A percentile compares a stretch with the other conserved stretches of the same genome.
Evolutionary conservation across 768 basidiomycete species (phyloP).

Genomic region (Mycena sanguinolenta): DNA sequence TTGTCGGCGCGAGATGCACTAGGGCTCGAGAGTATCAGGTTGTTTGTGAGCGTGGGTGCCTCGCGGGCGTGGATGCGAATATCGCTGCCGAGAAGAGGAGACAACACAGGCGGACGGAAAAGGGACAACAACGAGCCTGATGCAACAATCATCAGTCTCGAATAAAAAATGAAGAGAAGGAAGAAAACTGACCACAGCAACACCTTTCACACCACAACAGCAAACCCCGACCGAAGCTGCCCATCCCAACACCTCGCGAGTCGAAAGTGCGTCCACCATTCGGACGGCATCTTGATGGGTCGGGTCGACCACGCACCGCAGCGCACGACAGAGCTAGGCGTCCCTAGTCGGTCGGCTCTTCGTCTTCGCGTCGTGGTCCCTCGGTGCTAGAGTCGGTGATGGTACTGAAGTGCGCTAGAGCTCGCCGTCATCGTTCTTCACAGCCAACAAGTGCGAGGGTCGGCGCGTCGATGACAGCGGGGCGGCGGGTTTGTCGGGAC

Average conservation of each 20-base stretch:
- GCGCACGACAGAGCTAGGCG: constrained; percentile 12
- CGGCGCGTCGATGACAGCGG: background rate
- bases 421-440: constrained; percentile 1
- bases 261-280: constrained; percentile 15
- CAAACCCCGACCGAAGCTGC: constrained; percentile 12
- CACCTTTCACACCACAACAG: background rate
- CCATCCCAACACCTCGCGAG: constrained; percentile 11
- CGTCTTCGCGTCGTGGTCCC: too few relatives aligned
- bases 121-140: too few relatives aligned
- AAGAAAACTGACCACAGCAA: too few relatives aligned
- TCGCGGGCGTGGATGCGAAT: too few relatives aligned
- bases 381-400: background rate
- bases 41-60: too few relatives aligned
- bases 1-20: too few relatives aligned
- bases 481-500: constrained; percentile 11
- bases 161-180: too few relatives aligned
- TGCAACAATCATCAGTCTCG: too few relatives aligned
- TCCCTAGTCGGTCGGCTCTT: constrained; percentile 16
- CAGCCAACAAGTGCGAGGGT: constrained; percentile 1
- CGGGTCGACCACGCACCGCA: constrained; percentile 18
- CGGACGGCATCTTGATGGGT: constrained; percentile 19
- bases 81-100: too few relatives aligned
- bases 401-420: background rate
- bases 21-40: too few relatives aligned
- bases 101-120: too few relatives aligned